Percentiles rank a stretch among this genome's conserved stretches.
phyloP scores from a whole-genome alignment of 768 basidiomycete species.

The Royoungia palumana region DNA sequence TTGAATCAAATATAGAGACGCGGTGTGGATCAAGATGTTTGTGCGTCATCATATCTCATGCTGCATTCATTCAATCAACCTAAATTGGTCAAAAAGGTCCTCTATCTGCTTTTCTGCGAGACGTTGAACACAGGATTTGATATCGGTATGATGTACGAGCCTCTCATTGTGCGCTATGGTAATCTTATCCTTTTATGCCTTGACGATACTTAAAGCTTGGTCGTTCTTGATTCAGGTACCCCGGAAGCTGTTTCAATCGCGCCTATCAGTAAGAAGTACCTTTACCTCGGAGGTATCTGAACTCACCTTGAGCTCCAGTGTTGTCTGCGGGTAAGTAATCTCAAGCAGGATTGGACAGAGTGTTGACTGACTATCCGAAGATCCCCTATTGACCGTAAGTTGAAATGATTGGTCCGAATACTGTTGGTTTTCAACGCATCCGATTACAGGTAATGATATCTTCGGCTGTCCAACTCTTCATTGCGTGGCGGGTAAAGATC shows the following conservation, averaged over 20 bases:
- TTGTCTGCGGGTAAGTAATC: slow-evolving; percentile 8
- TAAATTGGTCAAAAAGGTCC: slow-evolving; percentile 30
- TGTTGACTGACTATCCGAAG: slow-evolving; percentile 22
- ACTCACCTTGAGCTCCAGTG: slow-evolving; percentile 9
- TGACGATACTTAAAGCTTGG: too few relatives aligned
- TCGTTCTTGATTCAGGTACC: slow-evolving; percentile 23
- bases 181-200: too few relatives aligned
- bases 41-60: slow-evolving; percentile 32
- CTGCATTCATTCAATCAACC: background rate
- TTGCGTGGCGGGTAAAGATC: slow-evolving; percentile 41
- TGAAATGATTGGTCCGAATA: background rate
- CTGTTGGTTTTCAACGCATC: background rate
- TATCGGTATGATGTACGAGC: slow-evolving; percentile 43
- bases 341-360: background rate
- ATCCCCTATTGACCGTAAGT: slow-evolving; percentile 44
- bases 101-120: slow-evolving; percentile 45
- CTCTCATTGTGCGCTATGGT: slow-evolving; percentile 49
- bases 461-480: slow-evolving; percentile 44
- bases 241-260: background rate
- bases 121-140: slow-evolving; percentile 47
- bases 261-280: slow-evolving; percentile 1
- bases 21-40: slow-evolving; percentile 43
- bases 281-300: slow-evolving; percentile 19
- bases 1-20: slow-evolving; percentile 34
- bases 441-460: slow-evolving; percentile 42